Conservation (phyloP, 164 flowering plant species). For the Vitis rotundifolia region DNA sequence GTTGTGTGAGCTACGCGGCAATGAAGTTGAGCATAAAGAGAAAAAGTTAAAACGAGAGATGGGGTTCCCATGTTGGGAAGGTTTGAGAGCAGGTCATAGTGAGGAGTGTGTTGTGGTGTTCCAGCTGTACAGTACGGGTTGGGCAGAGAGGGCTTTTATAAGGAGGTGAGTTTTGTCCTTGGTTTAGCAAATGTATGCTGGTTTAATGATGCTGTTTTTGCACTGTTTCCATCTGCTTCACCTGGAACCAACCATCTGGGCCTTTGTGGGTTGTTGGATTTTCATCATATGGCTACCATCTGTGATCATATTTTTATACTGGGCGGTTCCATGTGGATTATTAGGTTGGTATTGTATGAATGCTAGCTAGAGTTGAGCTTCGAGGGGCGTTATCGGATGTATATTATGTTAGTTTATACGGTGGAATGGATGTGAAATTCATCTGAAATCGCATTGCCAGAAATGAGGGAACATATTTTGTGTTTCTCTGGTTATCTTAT, state of each 20-base stretch:
- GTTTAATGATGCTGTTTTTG: slow-evolving; percentile 14
- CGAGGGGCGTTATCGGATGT: too few species aligned
- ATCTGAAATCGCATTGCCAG: neutral
- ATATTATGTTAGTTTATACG: neutral
- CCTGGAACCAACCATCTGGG: slow-evolving; percentile 1
- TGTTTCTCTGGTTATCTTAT: neutral
- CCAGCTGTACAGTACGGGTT: slow-evolving; percentile 42
- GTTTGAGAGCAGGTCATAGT: slow-evolving; percentile 9
- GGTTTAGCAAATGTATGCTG: slow-evolving; percentile 9
- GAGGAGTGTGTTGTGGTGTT: slow-evolving; percentile 16
- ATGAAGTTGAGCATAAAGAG: slow-evolving; percentile 10
- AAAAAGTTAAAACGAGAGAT: slow-evolving; percentile 6
- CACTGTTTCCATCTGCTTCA: too few species aligned
- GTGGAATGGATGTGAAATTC: neutral
- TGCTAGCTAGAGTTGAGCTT: too few species aligned
- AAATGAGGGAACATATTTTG: neutral
- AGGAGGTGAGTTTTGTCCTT: slow-evolving; percentile 12
- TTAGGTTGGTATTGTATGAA: too few species aligned
- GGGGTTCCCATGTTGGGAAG: slow-evolving; percentile 18
- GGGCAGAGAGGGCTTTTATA: slow-evolving; percentile 14
- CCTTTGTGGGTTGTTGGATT: neutral
- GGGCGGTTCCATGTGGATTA: too few species aligned
- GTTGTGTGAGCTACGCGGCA: slow-evolving; percentile 9
- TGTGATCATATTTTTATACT: too few species aligned
- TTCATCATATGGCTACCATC: slow-evolving; percentile 4